These are phyloP conservation scores for Stephanodiscus triporus DNA, from an alignment of 108 stramenopile genomes.

Conservation along the genomic window DNA sequence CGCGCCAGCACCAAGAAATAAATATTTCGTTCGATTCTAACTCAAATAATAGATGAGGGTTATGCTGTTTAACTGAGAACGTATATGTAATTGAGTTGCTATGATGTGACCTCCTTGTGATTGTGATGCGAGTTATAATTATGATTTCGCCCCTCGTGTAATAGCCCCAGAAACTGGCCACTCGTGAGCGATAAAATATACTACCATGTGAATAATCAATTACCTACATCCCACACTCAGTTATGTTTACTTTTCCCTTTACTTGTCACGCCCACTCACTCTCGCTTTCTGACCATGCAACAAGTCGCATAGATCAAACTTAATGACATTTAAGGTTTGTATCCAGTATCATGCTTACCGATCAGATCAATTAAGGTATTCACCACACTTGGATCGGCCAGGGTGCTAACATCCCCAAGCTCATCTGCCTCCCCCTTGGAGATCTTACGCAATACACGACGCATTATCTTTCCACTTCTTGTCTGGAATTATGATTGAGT, in stretches of 20 bases:
- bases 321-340: neutral
- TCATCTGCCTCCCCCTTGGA: slow-evolving; percentile 74
- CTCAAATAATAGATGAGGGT: neutral
- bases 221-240: no score
- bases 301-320: no score
- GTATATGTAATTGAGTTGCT: neutral
- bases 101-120: neutral
- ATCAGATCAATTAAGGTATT: slow-evolving; percentile 62
- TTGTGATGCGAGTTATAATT: neutral
- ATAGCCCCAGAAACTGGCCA: no score
- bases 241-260: no score
- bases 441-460: slow-evolving; percentile 91
- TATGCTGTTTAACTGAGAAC: neutral
- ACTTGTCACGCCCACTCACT: no score
- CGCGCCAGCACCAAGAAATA: slow-evolving; percentile 63
- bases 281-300: no score
- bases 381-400: slow-evolving; percentile 88
- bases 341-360: slow-evolving; percentile 11
- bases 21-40: slow-evolving; percentile 9
- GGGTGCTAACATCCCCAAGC: slow-evolving; percentile 83
- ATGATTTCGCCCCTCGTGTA: no score
- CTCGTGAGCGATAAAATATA: no score
- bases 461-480: slow-evolving; percentile 89
- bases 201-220: no score
- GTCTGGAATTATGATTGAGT: slow-evolving; percentile 43